Evolutionary conservation across 441 rosid species (phyloP).

Genomic region (Francoa sonchifolia): DNA sequence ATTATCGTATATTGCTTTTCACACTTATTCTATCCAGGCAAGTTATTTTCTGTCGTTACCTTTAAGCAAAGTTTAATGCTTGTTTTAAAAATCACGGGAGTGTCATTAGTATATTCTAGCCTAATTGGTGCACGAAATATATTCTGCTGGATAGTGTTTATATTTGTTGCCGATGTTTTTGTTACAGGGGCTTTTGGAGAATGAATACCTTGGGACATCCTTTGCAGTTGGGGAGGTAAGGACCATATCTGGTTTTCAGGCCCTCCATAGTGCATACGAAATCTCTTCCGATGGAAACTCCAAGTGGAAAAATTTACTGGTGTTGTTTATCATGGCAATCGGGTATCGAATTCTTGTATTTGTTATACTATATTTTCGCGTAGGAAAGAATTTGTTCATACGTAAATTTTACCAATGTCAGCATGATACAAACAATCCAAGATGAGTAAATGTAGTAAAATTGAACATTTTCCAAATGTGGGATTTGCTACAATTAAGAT

Average conservation of each 20-base stretch:
- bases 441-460: constrained; percentile 24
- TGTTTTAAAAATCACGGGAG: no score
- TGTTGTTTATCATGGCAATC: constrained; percentile 66
- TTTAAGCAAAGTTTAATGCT: not conserved
- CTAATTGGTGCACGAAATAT: no score
- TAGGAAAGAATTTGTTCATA: constrained; percentile 34
- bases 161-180: not conserved
- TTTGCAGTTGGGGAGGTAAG: constrained; percentile 90
- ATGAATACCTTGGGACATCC: constrained; percentile 72
- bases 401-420: constrained; percentile 30
- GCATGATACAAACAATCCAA: constrained; percentile 32
- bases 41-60: constrained; percentile 8
- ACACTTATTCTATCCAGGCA: constrained; percentile 85
- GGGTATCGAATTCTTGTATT: constrained; percentile 59
- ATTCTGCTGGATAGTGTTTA: no score
- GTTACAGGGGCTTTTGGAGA: constrained; percentile 80
- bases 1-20: constrained; percentile 72
- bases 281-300: constrained; percentile 60
- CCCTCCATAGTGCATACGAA: constrained; percentile 56
- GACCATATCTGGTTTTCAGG: constrained; percentile 77
- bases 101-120: no score
- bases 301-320: constrained; percentile 82
- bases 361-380: constrained; percentile 46
- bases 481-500: no score
- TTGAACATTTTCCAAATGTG: no score